phyloP scores from a whole-genome alignment of 2,329 filamentous ascomycete species.

The Tolypocladium cylindrosporum region DNA sequence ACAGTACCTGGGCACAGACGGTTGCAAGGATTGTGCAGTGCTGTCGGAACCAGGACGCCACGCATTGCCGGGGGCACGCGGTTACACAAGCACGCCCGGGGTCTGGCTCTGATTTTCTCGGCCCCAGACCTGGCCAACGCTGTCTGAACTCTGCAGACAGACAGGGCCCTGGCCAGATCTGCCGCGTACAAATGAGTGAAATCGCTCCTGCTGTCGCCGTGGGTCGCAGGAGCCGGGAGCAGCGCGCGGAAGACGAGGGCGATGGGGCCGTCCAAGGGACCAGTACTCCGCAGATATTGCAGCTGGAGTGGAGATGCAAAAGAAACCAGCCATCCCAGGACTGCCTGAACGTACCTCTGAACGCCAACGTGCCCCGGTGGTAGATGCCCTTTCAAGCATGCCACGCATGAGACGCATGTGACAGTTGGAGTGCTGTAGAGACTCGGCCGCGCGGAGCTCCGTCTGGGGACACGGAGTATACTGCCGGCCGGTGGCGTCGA shows the following conservation, averaged over 20 bases:
- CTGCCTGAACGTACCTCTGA: not conserved
- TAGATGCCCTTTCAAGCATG: not conserved
- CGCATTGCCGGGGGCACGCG: constrained; percentile 8
- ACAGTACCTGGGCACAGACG: constrained; percentile 8
- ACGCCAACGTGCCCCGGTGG: not conserved
- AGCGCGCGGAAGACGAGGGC: not conserved
- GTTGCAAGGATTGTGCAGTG: constrained; percentile 9
- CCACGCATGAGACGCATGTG: not conserved
- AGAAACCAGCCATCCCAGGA: not conserved
- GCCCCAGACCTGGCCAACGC: constrained; percentile 2
- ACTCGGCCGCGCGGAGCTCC: not conserved
- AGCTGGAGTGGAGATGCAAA: not conserved
- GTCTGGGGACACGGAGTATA: not conserved
- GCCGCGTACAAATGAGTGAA: not conserved
- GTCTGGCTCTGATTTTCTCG: constrained; percentile 5
- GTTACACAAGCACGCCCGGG: constrained; percentile 10
- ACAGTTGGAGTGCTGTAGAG: not conserved
- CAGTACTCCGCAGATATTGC: not conserved
- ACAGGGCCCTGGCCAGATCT: not conserved
- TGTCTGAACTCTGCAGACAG: constrained; percentile 1
- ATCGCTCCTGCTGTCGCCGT: not conserved
- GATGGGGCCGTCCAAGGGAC: not conserved
- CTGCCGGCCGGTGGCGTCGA: not conserved
- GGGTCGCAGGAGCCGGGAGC: not conserved
- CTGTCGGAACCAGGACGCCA: constrained; percentile 15